A percentile compares a stretch with the other conserved stretches of the same genome.
phyloP scores from a whole-genome alignment of 2,329 filamentous ascomycete species.

The Pseudogymnoascus sp. region DNA sequence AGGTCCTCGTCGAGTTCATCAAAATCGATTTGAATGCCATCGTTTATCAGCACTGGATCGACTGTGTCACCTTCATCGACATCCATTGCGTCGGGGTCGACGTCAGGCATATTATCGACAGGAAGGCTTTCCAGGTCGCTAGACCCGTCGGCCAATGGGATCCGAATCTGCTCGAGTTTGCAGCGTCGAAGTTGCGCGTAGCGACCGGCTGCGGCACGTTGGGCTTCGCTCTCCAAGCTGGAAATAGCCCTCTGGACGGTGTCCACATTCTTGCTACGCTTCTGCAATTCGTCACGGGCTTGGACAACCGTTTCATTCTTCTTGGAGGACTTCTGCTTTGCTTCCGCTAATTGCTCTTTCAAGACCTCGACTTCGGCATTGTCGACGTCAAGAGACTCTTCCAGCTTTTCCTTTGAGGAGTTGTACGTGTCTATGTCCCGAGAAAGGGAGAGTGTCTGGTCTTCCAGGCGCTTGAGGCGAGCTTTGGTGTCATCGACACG shows the following conservation, averaged over 20 bases:
- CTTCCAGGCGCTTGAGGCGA: constrained; percentile 61
- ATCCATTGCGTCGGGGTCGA: constrained; percentile 85
- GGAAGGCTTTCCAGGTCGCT: constrained; percentile 68
- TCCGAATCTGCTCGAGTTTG: constrained; percentile 84
- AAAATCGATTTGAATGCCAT: constrained; percentile 87
- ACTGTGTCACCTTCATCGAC: constrained; percentile 65
- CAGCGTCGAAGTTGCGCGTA: constrained; percentile 80
- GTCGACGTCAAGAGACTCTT: constrained; percentile 62
- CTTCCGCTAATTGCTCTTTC: constrained; percentile 59
- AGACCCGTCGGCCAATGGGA: constrained; percentile 69
- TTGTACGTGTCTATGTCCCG: constrained; percentile 62
- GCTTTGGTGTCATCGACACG: constrained; percentile 50
- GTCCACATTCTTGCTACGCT: constrained; percentile 77
- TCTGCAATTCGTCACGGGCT: constrained; percentile 71
- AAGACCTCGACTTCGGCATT: constrained; percentile 70
- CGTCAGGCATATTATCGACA: constrained; percentile 67
- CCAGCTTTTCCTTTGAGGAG: constrained; percentile 63
- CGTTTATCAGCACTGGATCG: constrained; percentile 66
- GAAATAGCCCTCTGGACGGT: constrained; percentile 63
- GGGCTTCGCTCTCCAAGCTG: constrained; percentile 72
- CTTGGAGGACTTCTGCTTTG: constrained; percentile 57
- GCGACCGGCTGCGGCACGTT: constrained; percentile 74
- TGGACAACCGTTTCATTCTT: constrained; percentile 69
- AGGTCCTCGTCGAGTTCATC: constrained; percentile 72
- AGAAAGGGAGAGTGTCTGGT: constrained; percentile 56